These are phyloP conservation scores for Fusarium illudens DNA, from an alignment of 2,329 filamentous ascomycete species.

Conservation along the genomic window DNA sequence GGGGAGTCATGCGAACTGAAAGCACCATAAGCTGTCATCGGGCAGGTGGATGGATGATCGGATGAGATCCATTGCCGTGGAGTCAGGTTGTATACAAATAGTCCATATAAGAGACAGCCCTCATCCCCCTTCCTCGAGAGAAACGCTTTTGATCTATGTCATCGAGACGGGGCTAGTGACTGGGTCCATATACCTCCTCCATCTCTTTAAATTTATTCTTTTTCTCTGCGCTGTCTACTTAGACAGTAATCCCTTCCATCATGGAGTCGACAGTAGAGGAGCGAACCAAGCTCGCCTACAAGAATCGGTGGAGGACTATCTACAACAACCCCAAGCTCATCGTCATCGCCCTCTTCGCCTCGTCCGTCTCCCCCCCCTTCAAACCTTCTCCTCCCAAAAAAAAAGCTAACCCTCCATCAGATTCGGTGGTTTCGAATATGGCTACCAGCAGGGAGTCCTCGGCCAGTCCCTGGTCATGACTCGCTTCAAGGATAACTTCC, in stretches of 20 bases:
- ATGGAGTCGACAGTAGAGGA: constrained; percentile 30
- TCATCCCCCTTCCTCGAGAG: not conserved
- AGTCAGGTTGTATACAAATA: not conserved
- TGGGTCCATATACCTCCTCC: not conserved
- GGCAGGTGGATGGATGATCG: not conserved
- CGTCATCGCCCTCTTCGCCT: constrained; percentile 39
- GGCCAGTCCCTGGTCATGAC: constrained; percentile 63
- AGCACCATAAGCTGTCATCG: not conserved
- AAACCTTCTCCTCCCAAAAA: too few relatives aligned
- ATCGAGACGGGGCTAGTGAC: not conserved
- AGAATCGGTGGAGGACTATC: constrained; percentile 37
- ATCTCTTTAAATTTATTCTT: not conserved
- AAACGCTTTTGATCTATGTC: not conserved
- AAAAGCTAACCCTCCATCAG: not conserved
- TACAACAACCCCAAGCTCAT: constrained; percentile 37
- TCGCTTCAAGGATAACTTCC: constrained; percentile 59
- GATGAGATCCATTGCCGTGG: not conserved
- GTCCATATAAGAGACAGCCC: not conserved
- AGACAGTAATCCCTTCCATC: not conserved
- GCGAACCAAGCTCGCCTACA: constrained; percentile 34
- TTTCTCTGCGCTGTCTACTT: not conserved
- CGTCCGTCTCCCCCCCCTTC: constrained; percentile 33
- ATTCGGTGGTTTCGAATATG: constrained; percentile 39
- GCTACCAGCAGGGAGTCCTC: constrained; percentile 61
- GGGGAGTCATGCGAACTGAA: not conserved